A percentile compares a stretch with the other conserved stretches of the same genome.
Evolutionary conservation across 208 protist genomes (phyloP).

Genomic region (Trypanosoma caninum): DNA sequence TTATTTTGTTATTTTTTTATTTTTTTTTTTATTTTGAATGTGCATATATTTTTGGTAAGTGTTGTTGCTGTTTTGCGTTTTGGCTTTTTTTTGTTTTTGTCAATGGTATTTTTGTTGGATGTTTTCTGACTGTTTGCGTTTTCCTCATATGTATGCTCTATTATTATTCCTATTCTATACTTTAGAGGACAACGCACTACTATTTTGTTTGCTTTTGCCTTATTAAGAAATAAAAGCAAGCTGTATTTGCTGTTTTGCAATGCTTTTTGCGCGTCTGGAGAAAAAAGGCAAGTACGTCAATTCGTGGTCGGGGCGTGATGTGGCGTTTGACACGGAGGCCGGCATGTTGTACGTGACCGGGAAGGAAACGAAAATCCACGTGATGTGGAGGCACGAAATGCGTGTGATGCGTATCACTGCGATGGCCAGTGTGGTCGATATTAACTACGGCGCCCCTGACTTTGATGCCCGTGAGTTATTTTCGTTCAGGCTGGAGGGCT

Average conservation of each 20-base stretch:
- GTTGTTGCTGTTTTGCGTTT: too few relatives aligned
- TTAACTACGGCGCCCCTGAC: not conserved
- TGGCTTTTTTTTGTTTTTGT: too few relatives aligned
- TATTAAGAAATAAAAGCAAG: too few relatives aligned
- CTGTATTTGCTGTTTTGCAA: not conserved
- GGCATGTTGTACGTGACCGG: constrained; percentile 44
- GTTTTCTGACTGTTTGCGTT: too few relatives aligned
- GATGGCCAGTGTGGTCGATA: not conserved
- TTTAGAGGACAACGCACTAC: too few relatives aligned
- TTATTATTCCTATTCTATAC: too few relatives aligned
- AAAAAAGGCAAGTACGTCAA: constrained; percentile 36
- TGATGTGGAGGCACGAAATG: constrained; percentile 15
- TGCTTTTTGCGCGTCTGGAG: constrained; percentile 36
- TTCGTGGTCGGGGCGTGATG: constrained; percentile 25
- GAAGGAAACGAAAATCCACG: constrained; percentile 18
- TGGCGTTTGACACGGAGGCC: constrained; percentile 36
- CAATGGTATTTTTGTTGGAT: too few relatives aligned
- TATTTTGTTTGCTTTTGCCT: too few relatives aligned
- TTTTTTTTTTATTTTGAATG: too few relatives aligned
- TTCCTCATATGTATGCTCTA: too few relatives aligned
- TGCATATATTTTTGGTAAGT: too few relatives aligned
- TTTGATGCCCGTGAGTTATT: constrained; percentile 17
- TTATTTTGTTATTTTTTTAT: too few relatives aligned
- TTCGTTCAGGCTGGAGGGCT: not conserved
- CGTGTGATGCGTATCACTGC: constrained; percentile 10